Evolutionary conservation across 1,139 yeast species (phyloP), one percentile per base, ranked within the genome.

Genomic region (Geotrichum reessii): DNA sequence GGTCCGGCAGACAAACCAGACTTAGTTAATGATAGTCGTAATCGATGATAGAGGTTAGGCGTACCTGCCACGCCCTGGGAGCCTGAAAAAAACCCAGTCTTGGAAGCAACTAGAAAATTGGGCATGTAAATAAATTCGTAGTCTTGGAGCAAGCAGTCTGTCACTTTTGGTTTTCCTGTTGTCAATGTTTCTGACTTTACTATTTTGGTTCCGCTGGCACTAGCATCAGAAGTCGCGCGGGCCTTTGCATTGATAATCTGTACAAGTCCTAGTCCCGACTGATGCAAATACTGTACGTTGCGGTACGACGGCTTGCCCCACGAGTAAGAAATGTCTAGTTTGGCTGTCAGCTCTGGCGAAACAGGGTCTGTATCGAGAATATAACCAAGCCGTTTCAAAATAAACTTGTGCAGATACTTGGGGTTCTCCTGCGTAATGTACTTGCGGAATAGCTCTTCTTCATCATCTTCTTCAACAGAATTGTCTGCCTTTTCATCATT

Each of bases 301-400:
- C 85, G 83, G 74, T 88, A 91, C 25, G 78, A 76, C 1, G 96
- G 95, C 60, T 80, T 82, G 2, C 97, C 98, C 98, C 98, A 93
- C 40, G 96, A 87, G 71, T 91, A 92, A n/a, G 78, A 71, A 82
- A 63, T 83, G 24, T 70, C 84, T 63, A 82, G 77, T 37, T 69
- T 72, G 1, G 63, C 64, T 33, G 64, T 65, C 46, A 66, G 63
- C 31, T 72, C 63, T 28, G 68, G 66, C 12, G 65, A 60, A 1
- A 73, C 69, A 1, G 96, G 84, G 0, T 95, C 88, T 61, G 96
- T 76, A 66, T 93, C 99, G 61, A 90, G 76, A 60, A 88, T 77
- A 69, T 91, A 93, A 3, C 89, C 96, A 46, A 85, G 77, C 55
- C 75, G 76, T 61, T 83, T 83, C 63, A 93, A 75, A 28, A 92